Evolutionary conservation across 164 flowering plant species (phyloP), one percentile per base, ranked within the genome.

Genomic region (Nymphaea colorata): DNA sequence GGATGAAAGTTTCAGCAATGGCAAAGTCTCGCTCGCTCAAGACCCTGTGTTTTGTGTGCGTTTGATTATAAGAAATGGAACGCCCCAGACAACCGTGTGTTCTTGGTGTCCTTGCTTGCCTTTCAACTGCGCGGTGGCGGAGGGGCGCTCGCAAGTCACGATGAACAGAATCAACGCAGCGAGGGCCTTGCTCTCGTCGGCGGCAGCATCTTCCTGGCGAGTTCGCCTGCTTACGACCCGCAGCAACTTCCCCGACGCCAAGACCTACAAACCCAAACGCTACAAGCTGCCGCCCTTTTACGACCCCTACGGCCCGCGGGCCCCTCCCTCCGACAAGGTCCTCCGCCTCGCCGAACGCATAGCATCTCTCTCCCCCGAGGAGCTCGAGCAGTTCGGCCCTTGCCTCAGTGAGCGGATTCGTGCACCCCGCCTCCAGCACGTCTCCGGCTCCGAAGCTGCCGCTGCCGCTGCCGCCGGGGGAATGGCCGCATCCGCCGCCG

Each of bases 241-340:
- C 55, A 47, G 55, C 12, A 12, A 47, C 3, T 47, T 77, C 64
- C 89, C 89, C 11, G 73, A 86, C 67, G 91, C 84, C 75, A 85
- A 89, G 59, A 81, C 82, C n/a, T 59, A 84, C 61, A 86, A 85
- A 77, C 93, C 90, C 11, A 80, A 66, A 64, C 85, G 67, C 59
- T 86, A 89, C 84, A 91, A 84, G 67, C 86, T 83, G 66, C 98
- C 98, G 3, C 68, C 79, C 3, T 70, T 82, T 59, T 91, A 91
- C 74, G 85, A 89, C 66, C 96, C 96, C 43, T 91, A 89, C 76
- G 96, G 94, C 66, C 94, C 94, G 12, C 83, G 78, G 65, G 85
- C 91, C 2, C 87, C 92, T 62, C 93, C 97, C 47, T 84, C 92
- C 0, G 90, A 85, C 17, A 91, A 84, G 76, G 71, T 89, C 17